Evolutionary conservation across 352 stramenopile genomes (phyloP).

Genomic region (Globisporangium carolinianum): DNA sequence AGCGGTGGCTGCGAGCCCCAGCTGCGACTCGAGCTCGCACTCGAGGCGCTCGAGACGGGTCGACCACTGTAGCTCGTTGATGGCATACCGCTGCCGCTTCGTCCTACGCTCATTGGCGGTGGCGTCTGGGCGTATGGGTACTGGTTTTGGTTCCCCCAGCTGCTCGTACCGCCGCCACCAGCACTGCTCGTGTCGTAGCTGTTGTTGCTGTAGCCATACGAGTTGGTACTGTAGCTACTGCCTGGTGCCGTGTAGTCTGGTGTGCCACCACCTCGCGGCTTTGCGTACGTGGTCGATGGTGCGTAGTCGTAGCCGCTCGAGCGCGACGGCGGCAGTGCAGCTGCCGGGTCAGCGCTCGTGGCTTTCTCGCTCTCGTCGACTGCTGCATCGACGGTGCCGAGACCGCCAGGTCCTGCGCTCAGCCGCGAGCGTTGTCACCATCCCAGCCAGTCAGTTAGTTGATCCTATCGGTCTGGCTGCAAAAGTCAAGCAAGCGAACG

Average conservation of each 20-base stretch:
- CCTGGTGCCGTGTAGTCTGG: background rate
- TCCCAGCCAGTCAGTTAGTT: no score
- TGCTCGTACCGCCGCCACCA: conserved; percentile 9
- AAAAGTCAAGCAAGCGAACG: background rate
- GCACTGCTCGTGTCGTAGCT: background rate
- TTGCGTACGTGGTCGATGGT: background rate
- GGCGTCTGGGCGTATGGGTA: conserved; percentile 7
- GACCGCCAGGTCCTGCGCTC: conserved; percentile 24
- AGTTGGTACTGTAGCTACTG: background rate
- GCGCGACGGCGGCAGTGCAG: background rate
- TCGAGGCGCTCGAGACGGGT: conserved; percentile 8
- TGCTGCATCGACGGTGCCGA: conserved; percentile 34
- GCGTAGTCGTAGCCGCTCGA: conserved; percentile 7
- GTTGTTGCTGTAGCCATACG: conserved; percentile 7
- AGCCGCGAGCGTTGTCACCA: background rate
- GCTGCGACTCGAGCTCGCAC: conserved; percentile 9
- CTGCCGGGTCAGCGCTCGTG: background rate
- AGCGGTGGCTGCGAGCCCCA: conserved; percentile 50
- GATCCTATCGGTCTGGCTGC: no score
- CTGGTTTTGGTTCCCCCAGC: background rate
- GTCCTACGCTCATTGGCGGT: background rate
- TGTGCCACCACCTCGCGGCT: background rate
- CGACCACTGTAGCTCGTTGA: background rate
- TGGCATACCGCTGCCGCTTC: background rate
- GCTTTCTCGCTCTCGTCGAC: conserved; percentile 2